Evolutionary conservation across 1,284 basidiomycete genomes (phyloP), one percentile per base, ranked within the genome.

Genomic region (Cystobasidium slooffiae): DNA sequence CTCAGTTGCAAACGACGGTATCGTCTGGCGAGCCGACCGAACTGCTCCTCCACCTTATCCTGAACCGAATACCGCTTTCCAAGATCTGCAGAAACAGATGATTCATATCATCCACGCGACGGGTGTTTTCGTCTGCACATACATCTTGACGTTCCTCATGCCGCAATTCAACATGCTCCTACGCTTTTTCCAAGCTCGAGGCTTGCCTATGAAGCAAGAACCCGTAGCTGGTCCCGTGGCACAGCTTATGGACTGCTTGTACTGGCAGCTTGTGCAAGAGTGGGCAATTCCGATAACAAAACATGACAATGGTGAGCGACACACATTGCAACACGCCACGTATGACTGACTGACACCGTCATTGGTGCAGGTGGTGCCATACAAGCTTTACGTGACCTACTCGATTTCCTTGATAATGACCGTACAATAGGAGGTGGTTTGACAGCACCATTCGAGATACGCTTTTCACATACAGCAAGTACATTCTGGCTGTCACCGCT

Each of bases 211-310:
- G 47, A 46, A 72, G 49, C 12, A 44, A 39, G 61, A 72, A 43
- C 43, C 61, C 8, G 22, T 52, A 39, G 55, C 69, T 10, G 69
- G 69, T n/a, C 47, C 51, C 10, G 14, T 72, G 22, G 69, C 69
- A 9, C 69, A 72, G 69, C 61, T 61, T 3, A 72, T 72, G 69
- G 69, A 72, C 37, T 72, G 69, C 37, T 16, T 72, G 31, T 72
- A 72, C 41, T 72, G 69, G 69, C 69, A 72, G 31, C 18, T 72
- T 4, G 69, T 72, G 47, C 56, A 72, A 24, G 69, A 64, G 37
- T 72, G 46, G 56, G 44, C 69, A 1, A 39, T 72, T 41, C 69
- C 69, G 16, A 61, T 72, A 18, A 63, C 59, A 16, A 53, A 72
- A 43, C 37, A 64, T 24, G 69, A 62, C n/a, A 41, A 52, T 37